A percentile compares a stretch with the other conserved stretches of the same genome.
phyloP scores from a whole-genome alignment of 139 green algal genomes.

The Chlamydomonas asymmetrica region DNA sequence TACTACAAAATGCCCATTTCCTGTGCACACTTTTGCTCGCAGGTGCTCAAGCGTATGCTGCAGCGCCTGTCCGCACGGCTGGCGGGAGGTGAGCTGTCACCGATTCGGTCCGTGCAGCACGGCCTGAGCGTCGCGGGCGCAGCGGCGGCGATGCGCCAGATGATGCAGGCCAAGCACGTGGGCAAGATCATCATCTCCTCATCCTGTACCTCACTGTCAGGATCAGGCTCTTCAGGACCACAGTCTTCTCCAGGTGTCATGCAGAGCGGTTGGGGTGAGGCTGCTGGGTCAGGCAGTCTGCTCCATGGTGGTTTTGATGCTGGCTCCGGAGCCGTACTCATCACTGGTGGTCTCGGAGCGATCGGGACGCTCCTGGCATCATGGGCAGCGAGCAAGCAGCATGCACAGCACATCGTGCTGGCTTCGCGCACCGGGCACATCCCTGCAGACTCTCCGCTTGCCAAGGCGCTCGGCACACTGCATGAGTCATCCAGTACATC shows the following conservation, averaged over 20 bases:
- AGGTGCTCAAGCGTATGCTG: constrained; percentile 45
- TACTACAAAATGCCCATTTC: too few species aligned
- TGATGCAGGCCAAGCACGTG: constrained; percentile 75
- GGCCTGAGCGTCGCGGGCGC: constrained; percentile 33
- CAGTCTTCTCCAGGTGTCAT: too few species aligned
- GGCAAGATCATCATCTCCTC: constrained; percentile 82
- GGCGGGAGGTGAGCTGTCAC: constrained; percentile 44
- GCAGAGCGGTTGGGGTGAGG: too few species aligned
- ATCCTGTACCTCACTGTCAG: neutral
- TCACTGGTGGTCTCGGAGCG: constrained; percentile 60
- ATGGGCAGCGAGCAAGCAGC: constrained; percentile 42
- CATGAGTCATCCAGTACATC: neutral
- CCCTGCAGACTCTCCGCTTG: constrained; percentile 1
- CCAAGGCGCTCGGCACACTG: neutral
- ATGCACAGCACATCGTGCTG: constrained; percentile 38
- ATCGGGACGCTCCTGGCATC: constrained; percentile 51
- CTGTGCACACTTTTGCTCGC: too few species aligned
- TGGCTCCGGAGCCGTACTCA: constrained; percentile 36
- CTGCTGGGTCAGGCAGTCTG: too few species aligned
- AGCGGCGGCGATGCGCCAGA: constrained; percentile 46
- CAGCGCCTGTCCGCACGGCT: constrained; percentile 36
- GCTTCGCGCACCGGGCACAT: constrained; percentile 48
- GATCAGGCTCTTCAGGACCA: too few species aligned
- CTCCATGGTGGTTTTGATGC: too few species aligned
- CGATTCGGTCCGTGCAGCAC: constrained; percentile 54